Conservation (phyloP, 345 rosid species). For the Melastoma malabathricum region DNA sequence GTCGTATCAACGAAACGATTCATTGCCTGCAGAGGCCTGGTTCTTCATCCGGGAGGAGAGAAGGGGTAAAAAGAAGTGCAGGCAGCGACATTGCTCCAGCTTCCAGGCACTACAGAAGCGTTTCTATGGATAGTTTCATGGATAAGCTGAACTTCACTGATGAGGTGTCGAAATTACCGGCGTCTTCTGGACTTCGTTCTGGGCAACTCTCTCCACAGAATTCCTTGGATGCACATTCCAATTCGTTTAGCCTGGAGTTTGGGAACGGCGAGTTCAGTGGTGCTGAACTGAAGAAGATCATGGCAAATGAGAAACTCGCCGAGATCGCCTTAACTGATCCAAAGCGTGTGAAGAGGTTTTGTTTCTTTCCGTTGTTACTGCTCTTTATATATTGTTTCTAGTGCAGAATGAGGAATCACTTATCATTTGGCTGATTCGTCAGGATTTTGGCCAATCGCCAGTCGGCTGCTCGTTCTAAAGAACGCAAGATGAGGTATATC, state of each 20-base stretch:
- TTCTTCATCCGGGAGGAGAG: conserved; percentile 45
- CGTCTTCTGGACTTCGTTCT: conserved; percentile 56
- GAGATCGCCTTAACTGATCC: conserved; percentile 79
- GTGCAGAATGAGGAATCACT: no score
- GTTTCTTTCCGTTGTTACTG: neutral
- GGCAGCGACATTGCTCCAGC: conserved; percentile 68
- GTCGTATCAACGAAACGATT: conserved; percentile 64
- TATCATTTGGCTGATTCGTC: neutral
- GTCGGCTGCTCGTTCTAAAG: conserved; percentile 87
- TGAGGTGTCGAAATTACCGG: conserved; percentile 67
- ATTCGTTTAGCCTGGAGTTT: conserved; percentile 68
- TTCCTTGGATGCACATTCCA: conserved; percentile 50
- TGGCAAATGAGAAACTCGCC: conserved; percentile 85
- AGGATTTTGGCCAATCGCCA: conserved; percentile 82
- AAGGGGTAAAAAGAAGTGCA: conserved; percentile 65
- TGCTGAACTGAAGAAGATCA: conserved; percentile 80
- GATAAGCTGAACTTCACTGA: conserved; percentile 61
- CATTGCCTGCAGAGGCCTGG: conserved; percentile 24
- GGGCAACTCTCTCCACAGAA: conserved; percentile 58
- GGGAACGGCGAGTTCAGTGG: conserved; percentile 82
- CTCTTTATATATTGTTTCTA: neutral
- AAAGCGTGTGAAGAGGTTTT: conserved; percentile 56
- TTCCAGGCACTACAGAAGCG: conserved; percentile 70
- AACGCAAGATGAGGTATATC: conserved; percentile 73
- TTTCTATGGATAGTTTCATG: conserved; percentile 92